phyloP scores from a whole-genome alignment of 2,329 filamentous ascomycete genomes.

The Alternaria consortialis region DNA sequence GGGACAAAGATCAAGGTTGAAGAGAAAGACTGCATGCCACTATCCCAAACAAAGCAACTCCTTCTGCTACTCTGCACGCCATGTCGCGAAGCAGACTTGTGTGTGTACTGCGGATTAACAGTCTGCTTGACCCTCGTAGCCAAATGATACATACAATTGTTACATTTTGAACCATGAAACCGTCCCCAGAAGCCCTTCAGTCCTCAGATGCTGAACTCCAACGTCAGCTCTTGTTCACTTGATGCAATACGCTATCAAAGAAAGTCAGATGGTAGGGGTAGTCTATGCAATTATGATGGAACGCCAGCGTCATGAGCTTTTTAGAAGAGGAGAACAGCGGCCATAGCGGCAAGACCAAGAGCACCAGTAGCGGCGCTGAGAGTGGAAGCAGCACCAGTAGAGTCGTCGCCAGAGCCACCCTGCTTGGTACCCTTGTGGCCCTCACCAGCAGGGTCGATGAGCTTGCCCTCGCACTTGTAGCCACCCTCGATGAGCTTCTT shows the following conservation, averaged over 20 bases:
- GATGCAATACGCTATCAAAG: slow-evolving; percentile 46
- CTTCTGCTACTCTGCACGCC: slow-evolving; percentile 30
- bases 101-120: slow-evolving; percentile 46
- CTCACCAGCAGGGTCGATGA: slow-evolving; percentile 49
- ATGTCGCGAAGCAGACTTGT: slow-evolving; percentile 30
- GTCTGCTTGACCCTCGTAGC: slow-evolving; percentile 43
- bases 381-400: slow-evolving; percentile 51
- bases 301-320: slow-evolving; percentile 49
- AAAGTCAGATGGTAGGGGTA: slow-evolving; percentile 46
- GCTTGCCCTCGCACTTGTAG: slow-evolving; percentile 53
- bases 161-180: slow-evolving; percentile 42
- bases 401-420: slow-evolving; percentile 26
- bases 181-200: slow-evolving; percentile 34
- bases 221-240: slow-evolving; percentile 34
- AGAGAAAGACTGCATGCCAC: slow-evolving; percentile 43
- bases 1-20: slow-evolving; percentile 33
- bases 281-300: slow-evolving; percentile 52
- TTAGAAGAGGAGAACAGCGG: slow-evolving; percentile 60
- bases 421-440: slow-evolving; percentile 48
- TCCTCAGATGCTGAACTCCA: slow-evolving; percentile 34
- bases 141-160: slow-evolving; percentile 50
- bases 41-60: slow-evolving; percentile 32
- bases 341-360: slow-evolving; percentile 57
- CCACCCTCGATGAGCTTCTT: slow-evolving; percentile 55
- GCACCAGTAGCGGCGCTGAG: slow-evolving; percentile 54